phyloP scores from a whole-genome alignment of 2,329 filamentous ascomycete species.

The Fusarium sp. region DNA sequence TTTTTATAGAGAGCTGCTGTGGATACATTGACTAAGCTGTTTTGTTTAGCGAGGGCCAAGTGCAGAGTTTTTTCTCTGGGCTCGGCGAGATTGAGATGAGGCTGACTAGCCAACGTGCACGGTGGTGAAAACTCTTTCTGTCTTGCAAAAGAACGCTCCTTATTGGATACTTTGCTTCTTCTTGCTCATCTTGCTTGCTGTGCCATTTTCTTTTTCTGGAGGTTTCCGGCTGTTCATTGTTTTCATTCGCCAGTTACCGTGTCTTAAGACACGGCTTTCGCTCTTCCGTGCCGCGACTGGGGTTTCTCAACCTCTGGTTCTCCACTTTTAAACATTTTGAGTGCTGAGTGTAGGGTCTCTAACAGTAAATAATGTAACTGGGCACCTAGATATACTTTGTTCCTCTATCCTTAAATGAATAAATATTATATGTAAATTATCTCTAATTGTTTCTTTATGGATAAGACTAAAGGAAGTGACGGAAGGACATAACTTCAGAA shows the following conservation, averaged over 20 bases:
- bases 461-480: accelerated
- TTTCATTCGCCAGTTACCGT: not conserved
- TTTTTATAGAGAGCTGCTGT: conserved; percentile 21
- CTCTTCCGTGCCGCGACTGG: not conserved
- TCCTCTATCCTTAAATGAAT: too few species aligned
- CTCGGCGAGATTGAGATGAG: not conserved
- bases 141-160: not conserved
- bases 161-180: not conserved
- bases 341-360: not conserved
- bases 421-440: too few species aligned
- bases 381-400: not conserved
- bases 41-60: not conserved
- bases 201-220: not conserved
- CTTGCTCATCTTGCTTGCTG: not conserved
- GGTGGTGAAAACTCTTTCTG: not conserved
- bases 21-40: not conserved
- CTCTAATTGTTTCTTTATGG: accelerated
- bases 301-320: not conserved
- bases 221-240: not conserved
- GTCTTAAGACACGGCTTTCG: too few species aligned
- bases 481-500: too few species aligned
- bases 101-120: conserved; percentile 5
- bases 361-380: not conserved
- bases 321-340: not conserved
- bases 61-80: not conserved